Conservation (phyloP, 306 rosid species). For the Casuarina cunninghamiana region DNA sequence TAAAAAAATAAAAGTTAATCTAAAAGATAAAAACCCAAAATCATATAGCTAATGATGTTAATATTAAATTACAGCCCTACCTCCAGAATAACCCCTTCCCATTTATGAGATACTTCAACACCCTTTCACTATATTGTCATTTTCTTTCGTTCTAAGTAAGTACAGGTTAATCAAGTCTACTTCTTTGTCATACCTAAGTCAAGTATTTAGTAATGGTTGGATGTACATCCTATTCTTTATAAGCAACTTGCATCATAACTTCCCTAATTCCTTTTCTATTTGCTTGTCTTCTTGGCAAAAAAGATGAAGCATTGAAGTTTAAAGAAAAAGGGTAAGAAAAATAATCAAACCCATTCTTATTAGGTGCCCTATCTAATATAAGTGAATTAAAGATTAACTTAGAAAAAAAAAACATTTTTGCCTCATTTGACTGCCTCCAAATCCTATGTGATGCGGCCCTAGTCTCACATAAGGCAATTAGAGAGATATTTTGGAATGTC, state of each 20-base stretch:
- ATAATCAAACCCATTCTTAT: not conserved
- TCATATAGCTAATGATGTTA: not conserved
- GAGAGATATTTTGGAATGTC: no score
- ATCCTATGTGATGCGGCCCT: no score
- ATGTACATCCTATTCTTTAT: not conserved
- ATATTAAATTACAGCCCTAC: not conserved
- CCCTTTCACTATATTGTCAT: not conserved
- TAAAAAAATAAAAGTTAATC: not conserved
- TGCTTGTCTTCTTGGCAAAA: not conserved
- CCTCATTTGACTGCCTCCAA: no score
- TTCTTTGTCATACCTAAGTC: not conserved
- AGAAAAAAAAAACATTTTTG: no score
- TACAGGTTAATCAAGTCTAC: not conserved
- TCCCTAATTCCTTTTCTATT: not conserved
- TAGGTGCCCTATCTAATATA: not conserved
- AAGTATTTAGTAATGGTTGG: not conserved
- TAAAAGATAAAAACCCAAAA: not conserved
- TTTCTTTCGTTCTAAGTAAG: no score
- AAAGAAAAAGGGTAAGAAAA: not conserved
- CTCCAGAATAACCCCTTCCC: not conserved
- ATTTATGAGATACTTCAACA: not conserved
- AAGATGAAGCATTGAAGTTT: not conserved
- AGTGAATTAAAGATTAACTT: no score
- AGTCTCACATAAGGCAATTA: no score
- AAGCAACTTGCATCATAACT: not conserved